These are phyloP conservation scores for Talaromyces stipitatus DNA, from an alignment of 495 filamentous ascomycete species.

Conservation along the genomic window DNA sequence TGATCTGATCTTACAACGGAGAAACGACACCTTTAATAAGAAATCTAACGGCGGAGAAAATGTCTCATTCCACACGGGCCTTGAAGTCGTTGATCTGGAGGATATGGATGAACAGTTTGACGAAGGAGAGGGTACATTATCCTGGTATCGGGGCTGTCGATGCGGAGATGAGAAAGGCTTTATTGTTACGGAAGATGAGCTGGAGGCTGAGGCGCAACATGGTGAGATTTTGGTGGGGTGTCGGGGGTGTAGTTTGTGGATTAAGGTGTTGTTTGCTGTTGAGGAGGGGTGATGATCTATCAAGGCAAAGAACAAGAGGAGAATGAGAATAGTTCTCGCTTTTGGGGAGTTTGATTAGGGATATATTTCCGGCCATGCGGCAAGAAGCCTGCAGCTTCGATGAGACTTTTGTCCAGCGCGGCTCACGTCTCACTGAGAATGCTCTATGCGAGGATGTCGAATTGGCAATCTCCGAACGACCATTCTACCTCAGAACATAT, in stretches of 20 bases:
- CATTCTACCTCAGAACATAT: background rate
- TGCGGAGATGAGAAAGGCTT: constrained; percentile 76
- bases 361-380: background rate
- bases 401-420: background rate
- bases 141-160: constrained; percentile 66
- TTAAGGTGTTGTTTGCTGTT: constrained; percentile 65
- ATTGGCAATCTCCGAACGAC: background rate
- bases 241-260: constrained; percentile 73
- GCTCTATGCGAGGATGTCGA: background rate
- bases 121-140: background rate
- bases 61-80: constrained; percentile 52
- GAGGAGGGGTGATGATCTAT: background rate
- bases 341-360: background rate
- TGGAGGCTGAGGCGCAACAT: constrained; percentile 55
- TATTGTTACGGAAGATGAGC: constrained; percentile 57
- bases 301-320: too few relatives aligned
- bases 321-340: background rate
- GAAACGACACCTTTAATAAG: constrained; percentile 1
- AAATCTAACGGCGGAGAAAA: constrained; percentile 18
- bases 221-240: constrained; percentile 73
- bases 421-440: background rate
- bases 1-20: constrained; percentile 32
- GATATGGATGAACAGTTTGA: constrained; percentile 38
- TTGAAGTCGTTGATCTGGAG: constrained; percentile 80
- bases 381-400: background rate